Evolutionary conservation across 441 rosid species (phyloP).

Genomic region (Gossypium davidsonii): DNA sequence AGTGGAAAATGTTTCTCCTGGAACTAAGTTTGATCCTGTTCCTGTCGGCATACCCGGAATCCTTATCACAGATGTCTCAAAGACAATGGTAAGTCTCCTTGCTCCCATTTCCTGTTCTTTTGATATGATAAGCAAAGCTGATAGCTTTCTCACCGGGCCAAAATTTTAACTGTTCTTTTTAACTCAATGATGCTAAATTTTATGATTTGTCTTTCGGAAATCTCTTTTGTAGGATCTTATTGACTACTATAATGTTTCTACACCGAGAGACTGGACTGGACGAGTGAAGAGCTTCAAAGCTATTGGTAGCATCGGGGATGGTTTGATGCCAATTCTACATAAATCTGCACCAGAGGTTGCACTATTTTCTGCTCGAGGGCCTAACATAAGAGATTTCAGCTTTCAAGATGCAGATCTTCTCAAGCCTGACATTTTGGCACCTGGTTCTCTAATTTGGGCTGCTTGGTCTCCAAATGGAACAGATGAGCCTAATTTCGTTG

Average conservation of each 20-base stretch:
- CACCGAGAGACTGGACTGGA: conserved; percentile 92
- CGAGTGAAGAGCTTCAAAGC: conserved; percentile 82
- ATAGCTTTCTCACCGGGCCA: background rate
- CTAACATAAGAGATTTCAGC: conserved; percentile 87
- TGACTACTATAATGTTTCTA: conserved; percentile 81
- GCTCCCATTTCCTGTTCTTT: background rate
- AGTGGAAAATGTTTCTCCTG: conserved; percentile 90
- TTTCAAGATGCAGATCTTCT: conserved; percentile 97
- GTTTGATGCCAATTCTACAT: conserved; percentile 83
- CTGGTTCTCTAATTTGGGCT: conserved; percentile 96
- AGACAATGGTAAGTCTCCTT: conserved; percentile 61
- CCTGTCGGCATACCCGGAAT: conserved; percentile 84
- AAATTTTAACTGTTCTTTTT: background rate
- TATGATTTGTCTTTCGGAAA: conserved; percentile 14
- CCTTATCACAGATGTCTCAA: conserved; percentile 69
- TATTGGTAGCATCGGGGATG: conserved; percentile 85
- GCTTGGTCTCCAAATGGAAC: conserved; percentile 99
- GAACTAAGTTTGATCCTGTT: conserved; percentile 93
- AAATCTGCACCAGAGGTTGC: conserved; percentile 99
- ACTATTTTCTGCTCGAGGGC: conserved; percentile 91
- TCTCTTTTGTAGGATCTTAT: conserved; percentile 64
- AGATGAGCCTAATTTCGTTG: conserved; percentile 78
- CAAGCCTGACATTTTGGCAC: conserved; percentile 96
- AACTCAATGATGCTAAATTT: background rate
- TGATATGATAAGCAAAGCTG: background rate